Evolutionary conservation across 352 stramenopile species (phyloP).

Genomic region (Plasmopara halstedii): DNA sequence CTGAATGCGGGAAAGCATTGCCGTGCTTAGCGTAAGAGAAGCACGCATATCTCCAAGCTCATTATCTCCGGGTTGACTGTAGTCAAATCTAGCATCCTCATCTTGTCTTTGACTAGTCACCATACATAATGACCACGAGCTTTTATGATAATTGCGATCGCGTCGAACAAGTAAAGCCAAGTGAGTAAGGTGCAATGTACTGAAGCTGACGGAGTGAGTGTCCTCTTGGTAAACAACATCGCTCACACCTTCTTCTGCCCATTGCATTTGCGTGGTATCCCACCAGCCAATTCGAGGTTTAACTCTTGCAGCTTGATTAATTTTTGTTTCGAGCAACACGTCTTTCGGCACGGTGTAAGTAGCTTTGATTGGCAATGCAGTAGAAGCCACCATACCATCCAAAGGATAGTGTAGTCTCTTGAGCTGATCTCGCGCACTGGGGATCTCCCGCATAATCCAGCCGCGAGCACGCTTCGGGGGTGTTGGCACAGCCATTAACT

Average conservation of each 20-base stretch:
- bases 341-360: conserved; percentile 41
- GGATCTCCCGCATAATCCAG: conserved; percentile 72
- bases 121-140: conserved; percentile 53
- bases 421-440: conserved; percentile 43
- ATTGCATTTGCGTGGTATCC: conserved; percentile 37
- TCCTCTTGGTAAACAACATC: conserved; percentile 52
- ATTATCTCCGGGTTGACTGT: conserved; percentile 3
- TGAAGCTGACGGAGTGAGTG: conserved; percentile 58
- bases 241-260: conserved; percentile 72
- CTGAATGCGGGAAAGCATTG: conserved; percentile 42
- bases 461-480: conserved; percentile 60
- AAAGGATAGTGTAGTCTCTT: conserved; percentile 67
- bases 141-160: conserved; percentile 65
- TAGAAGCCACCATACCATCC: conserved; percentile 63
- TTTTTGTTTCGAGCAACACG: conserved; percentile 32
- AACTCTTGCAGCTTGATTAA: neutral
- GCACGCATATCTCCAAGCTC: conserved; percentile 20
- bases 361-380: conserved; percentile 58
- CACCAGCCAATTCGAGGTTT: conserved; percentile 62
- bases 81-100: conserved; percentile 1
- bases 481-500: conserved; percentile 57
- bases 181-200: conserved; percentile 66
- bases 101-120: conserved; percentile 22
- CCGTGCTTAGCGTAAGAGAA: conserved; percentile 46
- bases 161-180: conserved; percentile 59